Conservation (phyloP, 2,329 filamentous ascomycete genomes). For the Stachybotrys elegans region DNA sequence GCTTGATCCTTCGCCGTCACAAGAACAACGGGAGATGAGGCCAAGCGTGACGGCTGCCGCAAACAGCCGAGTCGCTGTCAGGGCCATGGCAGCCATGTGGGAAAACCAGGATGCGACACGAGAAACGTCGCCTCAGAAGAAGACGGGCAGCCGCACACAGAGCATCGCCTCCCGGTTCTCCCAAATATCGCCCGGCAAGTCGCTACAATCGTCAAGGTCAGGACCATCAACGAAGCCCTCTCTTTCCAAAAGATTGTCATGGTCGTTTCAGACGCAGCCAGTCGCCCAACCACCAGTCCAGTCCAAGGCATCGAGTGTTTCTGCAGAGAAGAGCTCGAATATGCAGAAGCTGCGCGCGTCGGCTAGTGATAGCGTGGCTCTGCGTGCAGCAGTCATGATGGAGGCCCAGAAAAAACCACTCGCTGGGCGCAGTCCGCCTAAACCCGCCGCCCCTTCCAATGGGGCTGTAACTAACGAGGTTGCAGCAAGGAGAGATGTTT, state of each 20-base stretch:
- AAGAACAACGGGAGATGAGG: slow-evolving; percentile 1
- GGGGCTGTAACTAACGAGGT: too few species aligned
- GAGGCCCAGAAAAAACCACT: slow-evolving; percentile 13
- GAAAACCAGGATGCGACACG: slow-evolving; percentile 25
- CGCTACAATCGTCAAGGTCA: slow-evolving; percentile 7
- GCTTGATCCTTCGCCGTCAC: neutral
- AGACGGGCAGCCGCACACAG: slow-evolving; percentile 13
- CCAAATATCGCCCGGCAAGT: slow-evolving; percentile 8
- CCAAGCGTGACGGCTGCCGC: slow-evolving; percentile 13
- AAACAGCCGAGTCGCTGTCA: slow-evolving; percentile 31
- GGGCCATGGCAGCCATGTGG: slow-evolving; percentile 48
- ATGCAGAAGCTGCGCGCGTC: slow-evolving; percentile 9
- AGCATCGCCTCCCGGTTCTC: slow-evolving; percentile 15
- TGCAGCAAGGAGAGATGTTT: too few species aligned
- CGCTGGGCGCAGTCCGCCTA: too few species aligned
- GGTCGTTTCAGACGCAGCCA: slow-evolving; percentile 6
- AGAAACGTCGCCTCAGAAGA: slow-evolving; percentile 3
- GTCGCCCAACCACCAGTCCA: slow-evolving; percentile 2
- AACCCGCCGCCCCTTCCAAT: too few species aligned
- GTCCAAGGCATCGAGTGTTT: neutral
- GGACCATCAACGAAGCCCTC: slow-evolving; percentile 8
- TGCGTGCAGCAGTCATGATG: slow-evolving; percentile 10
- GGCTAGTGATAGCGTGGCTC: slow-evolving; percentile 13
- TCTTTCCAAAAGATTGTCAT: slow-evolving; percentile 4
- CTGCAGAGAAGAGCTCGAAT: neutral